phyloP scores from a whole-genome alignment of 495 filamentous ascomycete species.

The Apiosordaria backusii region DNA sequence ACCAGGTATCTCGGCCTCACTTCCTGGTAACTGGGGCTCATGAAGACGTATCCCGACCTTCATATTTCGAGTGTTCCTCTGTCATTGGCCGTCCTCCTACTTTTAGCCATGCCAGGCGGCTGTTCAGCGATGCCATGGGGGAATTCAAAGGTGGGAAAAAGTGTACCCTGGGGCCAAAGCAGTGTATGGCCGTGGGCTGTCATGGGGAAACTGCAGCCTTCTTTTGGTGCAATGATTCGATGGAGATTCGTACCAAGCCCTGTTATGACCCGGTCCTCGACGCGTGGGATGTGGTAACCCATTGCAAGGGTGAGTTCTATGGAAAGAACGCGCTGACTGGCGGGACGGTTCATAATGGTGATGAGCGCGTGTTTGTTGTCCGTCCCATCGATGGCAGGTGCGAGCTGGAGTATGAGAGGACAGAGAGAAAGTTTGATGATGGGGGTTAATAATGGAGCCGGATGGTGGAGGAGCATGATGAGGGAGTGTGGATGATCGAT shows the following conservation, averaged over 20 bases:
- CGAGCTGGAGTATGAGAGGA: not conserved
- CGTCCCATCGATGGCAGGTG: not conserved
- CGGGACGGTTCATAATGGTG: not conserved
- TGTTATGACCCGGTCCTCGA: not conserved
- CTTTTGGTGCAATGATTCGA: not conserved
- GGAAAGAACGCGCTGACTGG: not conserved
- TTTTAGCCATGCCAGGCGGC: not conserved
- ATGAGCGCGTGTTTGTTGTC: not conserved
- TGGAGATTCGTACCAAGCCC: not conserved
- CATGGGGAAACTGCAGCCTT: not conserved
- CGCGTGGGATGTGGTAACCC: not conserved
- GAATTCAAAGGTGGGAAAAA: not conserved
- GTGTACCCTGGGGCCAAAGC: not conserved
- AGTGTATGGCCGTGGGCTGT: not conserved
- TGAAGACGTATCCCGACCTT: not conserved
- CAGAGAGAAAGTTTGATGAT: not conserved
- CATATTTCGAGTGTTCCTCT: not conserved
- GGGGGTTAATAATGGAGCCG: no score
- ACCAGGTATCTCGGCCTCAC: not conserved
- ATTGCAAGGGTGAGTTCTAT: not conserved
- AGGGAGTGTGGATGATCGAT: not conserved
- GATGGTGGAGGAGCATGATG: not conserved
- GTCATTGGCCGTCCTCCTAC: not conserved
- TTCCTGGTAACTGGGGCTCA: no score
- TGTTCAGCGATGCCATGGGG: not conserved